A percentile compares a stretch with the other conserved stretches of the same genome.
Conservation (phyloP, 768 basidiomycete genomes). For the Rhizopogon rudus region DNA sequence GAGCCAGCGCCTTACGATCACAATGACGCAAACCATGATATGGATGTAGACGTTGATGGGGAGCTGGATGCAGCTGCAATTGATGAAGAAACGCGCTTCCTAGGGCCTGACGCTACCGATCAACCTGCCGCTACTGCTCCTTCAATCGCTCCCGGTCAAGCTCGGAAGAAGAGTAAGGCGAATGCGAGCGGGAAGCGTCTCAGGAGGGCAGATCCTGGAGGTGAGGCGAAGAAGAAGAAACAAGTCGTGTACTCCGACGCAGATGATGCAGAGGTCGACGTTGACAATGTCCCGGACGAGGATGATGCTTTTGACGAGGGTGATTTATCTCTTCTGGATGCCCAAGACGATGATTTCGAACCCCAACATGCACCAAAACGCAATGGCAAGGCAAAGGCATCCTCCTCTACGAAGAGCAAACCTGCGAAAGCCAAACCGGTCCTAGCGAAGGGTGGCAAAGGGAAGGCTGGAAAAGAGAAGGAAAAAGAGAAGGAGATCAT, state of each 20-base stretch:
- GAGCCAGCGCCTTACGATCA: slow-evolving; percentile 12
- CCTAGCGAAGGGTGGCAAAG: slow-evolving; percentile 17
- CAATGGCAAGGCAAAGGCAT: slow-evolving; percentile 17
- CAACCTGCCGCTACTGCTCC: background rate
- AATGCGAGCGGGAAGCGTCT: slow-evolving; percentile 8
- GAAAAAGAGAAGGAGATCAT: slow-evolving; percentile 30
- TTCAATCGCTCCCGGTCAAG: background rate
- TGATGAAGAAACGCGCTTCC: slow-evolving; percentile 19
- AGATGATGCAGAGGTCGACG: slow-evolving; percentile 21
- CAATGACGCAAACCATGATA: slow-evolving; percentile 42
- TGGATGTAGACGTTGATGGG: slow-evolving; percentile 32
- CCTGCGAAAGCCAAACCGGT: slow-evolving; percentile 15
- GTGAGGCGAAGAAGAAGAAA: slow-evolving; percentile 14
- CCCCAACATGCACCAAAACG: slow-evolving; percentile 17
- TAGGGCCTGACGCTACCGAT: slow-evolving; percentile 4
- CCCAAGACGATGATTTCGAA: slow-evolving; percentile 23
- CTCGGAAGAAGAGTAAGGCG: slow-evolving; percentile 8
- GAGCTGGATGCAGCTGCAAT: slow-evolving; percentile 29
- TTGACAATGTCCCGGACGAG: slow-evolving; percentile 19
- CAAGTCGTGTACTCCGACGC: slow-evolving; percentile 24
- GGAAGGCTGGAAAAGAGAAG: slow-evolving; percentile 27
- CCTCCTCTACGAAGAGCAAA: slow-evolving; percentile 19
- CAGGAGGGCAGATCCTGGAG: slow-evolving; percentile 11
- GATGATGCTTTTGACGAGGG: slow-evolving; percentile 20
- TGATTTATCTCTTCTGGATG: slow-evolving; percentile 17